Evolutionary conservation across 2,329 filamentous ascomycete species (phyloP).

Genomic region (Leptographium wingfieldii): DNA sequence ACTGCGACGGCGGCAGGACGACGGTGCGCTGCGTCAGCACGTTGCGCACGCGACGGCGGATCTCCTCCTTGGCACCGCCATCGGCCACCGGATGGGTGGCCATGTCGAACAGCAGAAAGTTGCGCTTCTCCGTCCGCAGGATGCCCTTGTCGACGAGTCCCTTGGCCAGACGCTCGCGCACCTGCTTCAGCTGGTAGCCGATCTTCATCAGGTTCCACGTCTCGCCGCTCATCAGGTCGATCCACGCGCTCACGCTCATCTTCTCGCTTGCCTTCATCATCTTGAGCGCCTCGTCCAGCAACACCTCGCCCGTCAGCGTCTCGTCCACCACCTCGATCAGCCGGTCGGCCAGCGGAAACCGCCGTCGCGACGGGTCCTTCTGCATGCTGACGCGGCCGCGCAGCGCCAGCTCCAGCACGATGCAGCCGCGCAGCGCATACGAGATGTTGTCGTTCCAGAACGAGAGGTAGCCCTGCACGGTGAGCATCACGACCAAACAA

Average conservation of each 20-base stretch:
- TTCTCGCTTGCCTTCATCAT: slow-evolving; percentile 99
- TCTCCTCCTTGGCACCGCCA: slow-evolving; percentile 93
- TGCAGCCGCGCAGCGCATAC: slow-evolving; percentile 92
- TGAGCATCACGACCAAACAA: not conserved
- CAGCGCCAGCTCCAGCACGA: slow-evolving; percentile 95
- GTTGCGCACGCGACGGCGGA: slow-evolving; percentile 81
- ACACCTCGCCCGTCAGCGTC: slow-evolving; percentile 87
- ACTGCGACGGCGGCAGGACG: slow-evolving; percentile 73
- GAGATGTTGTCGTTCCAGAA: slow-evolving; percentile 99
- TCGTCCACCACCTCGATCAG: slow-evolving; percentile 96
- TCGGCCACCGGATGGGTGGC: slow-evolving; percentile 96
- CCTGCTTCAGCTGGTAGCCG: slow-evolving; percentile 98
- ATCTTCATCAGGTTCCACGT: slow-evolving; percentile 99
- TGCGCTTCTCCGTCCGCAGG: slow-evolving; percentile 94
- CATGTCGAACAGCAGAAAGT: slow-evolving; percentile 99
- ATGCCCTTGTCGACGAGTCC: slow-evolving; percentile 98
- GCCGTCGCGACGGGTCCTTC: slow-evolving; percentile 81
- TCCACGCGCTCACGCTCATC: slow-evolving; percentile 99
- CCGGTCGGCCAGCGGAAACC: slow-evolving; percentile 85
- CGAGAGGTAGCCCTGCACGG: slow-evolving; percentile 75
- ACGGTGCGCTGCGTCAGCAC: slow-evolving; percentile 90
- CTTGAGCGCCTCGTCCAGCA: slow-evolving; percentile 94
- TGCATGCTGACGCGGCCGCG: slow-evolving; percentile 96
- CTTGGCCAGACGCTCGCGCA: slow-evolving; percentile 92
- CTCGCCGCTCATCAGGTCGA: slow-evolving; percentile 97